These are phyloP conservation scores for Colletotrichum plurivorum DNA, from an alignment of 2,329 filamentous ascomycete genomes.

Conservation along the genomic window DNA sequence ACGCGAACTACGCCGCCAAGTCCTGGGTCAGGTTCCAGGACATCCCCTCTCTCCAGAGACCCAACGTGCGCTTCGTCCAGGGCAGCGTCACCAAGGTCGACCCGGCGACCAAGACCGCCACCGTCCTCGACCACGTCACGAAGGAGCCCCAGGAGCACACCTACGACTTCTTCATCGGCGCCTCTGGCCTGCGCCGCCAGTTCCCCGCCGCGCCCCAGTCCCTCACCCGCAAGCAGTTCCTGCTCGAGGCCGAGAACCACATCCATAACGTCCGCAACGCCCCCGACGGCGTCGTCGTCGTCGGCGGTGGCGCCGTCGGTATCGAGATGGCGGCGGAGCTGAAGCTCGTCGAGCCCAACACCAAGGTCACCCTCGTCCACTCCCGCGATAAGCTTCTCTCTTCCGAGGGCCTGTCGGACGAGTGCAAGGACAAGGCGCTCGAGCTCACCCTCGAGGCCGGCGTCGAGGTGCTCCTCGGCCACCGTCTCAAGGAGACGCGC, in stretches of 20 bases:
- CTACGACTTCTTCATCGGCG: conserved; percentile 84
- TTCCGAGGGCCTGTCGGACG: conserved; percentile 78
- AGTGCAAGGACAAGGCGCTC: conserved; percentile 75
- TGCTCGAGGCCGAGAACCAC: conserved; percentile 73
- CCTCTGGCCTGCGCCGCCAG: conserved; percentile 77
- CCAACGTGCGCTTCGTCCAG: conserved; percentile 75
- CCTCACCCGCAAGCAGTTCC: conserved; percentile 71
- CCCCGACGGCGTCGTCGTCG: conserved; percentile 74
- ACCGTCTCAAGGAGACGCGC: conserved; percentile 66
- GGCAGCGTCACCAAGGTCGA: conserved; percentile 75
- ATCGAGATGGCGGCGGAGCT: conserved; percentile 87
- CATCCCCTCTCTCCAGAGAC: conserved; percentile 74
- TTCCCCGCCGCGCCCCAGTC: conserved; percentile 83
- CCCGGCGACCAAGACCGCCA: conserved; percentile 70
- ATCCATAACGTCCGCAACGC: conserved; percentile 68
- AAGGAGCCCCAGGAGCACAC: conserved; percentile 57
- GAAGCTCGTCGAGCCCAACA: conserved; percentile 74
- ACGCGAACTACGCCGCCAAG: conserved; percentile 73
- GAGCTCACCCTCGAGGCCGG: conserved; percentile 72
- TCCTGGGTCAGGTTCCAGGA: conserved; percentile 80
- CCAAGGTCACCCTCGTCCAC: conserved; percentile 81
- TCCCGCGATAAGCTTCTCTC: conserved; percentile 79
- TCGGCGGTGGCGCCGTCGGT: conserved; percentile 85
- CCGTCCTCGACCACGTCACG: conserved; percentile 64
- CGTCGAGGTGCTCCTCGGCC: conserved; percentile 75